Conservation (phyloP, 2,329 filamentous ascomycete genomes). For the Penicillium sp. region DNA sequence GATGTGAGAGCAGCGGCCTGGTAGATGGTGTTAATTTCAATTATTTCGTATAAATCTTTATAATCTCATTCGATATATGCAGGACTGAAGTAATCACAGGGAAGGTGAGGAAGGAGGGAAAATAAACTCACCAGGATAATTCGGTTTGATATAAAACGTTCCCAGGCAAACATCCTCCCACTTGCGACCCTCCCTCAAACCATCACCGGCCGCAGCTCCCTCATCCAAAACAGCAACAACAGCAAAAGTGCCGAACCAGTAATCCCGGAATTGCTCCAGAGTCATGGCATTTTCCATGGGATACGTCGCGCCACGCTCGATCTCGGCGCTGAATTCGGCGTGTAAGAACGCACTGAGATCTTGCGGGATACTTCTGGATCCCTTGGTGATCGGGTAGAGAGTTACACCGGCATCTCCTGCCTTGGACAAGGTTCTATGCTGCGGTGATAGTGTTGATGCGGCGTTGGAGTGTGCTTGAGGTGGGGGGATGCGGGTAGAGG, state of each 20-base stretch:
- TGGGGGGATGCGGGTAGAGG: constrained; percentile 31
- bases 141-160: constrained; percentile 48
- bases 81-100: neutral
- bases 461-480: constrained; percentile 24
- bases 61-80: neutral
- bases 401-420: constrained; percentile 25
- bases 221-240: constrained; percentile 36
- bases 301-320: constrained; percentile 41
- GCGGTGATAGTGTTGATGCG: constrained; percentile 28
- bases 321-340: constrained; percentile 40
- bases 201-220: constrained; percentile 7
- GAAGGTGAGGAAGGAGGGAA: neutral
- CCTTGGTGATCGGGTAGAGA: constrained; percentile 34
- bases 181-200: constrained; percentile 31
- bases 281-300: constrained; percentile 42
- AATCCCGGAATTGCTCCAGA: constrained; percentile 36
- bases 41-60: no score
- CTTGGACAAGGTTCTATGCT: constrained; percentile 31
- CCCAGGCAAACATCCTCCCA: constrained; percentile 43
- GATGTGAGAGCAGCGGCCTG: constrained; percentile 45
- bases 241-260: constrained; percentile 46
- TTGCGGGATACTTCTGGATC: constrained; percentile 25
- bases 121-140: constrained; percentile 41
- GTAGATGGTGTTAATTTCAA: neutral
- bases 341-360: constrained; percentile 35